Conservation (phyloP, 805 yeast genomes). For the Pichia manshurica region DNA sequence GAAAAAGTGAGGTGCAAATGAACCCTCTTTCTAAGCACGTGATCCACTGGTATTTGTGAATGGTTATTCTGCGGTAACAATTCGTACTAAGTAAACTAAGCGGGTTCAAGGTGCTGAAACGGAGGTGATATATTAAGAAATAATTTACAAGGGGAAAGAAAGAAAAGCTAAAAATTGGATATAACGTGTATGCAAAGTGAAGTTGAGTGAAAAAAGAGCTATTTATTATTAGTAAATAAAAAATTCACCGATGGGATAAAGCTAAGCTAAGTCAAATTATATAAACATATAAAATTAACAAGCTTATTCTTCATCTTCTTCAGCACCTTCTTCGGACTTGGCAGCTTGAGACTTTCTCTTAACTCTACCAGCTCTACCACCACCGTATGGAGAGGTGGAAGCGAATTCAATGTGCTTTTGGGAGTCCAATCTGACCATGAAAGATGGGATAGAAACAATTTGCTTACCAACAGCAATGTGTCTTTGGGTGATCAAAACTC, state of each 20-base stretch:
- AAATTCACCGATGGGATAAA: too few relatives aligned
- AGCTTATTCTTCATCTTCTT: constrained; percentile 47
- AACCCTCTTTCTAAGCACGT: constrained; percentile 2
- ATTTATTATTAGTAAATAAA: too few relatives aligned
- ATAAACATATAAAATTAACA: constrained; percentile 10
- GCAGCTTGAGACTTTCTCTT: constrained; percentile 85
- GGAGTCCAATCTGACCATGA: constrained; percentile 99
- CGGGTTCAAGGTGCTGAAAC: too few relatives aligned
- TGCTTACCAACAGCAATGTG: constrained; percentile 99
- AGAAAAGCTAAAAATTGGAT: constrained; percentile 12
- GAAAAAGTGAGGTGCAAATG: background rate
- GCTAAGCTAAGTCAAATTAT: constrained; percentile 1
- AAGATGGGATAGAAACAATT: constrained; percentile 96
- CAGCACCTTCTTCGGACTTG: constrained; percentile 67
- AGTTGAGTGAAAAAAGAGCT: too few relatives aligned
- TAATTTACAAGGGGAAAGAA: background rate
- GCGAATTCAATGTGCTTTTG: constrained; percentile 99
- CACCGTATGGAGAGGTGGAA: constrained; percentile 99
- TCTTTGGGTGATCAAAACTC: constrained; percentile 97
- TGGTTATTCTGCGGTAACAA: too few relatives aligned
- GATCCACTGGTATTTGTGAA: background rate
- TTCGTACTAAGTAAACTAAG: too few relatives aligned
- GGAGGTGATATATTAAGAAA: background rate
- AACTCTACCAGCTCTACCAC: constrained; percentile 99
- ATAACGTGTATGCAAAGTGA: constrained; percentile 2